Conservation (phyloP, 768 basidiomycete genomes). For the Hysterangium stoloniferum region DNA sequence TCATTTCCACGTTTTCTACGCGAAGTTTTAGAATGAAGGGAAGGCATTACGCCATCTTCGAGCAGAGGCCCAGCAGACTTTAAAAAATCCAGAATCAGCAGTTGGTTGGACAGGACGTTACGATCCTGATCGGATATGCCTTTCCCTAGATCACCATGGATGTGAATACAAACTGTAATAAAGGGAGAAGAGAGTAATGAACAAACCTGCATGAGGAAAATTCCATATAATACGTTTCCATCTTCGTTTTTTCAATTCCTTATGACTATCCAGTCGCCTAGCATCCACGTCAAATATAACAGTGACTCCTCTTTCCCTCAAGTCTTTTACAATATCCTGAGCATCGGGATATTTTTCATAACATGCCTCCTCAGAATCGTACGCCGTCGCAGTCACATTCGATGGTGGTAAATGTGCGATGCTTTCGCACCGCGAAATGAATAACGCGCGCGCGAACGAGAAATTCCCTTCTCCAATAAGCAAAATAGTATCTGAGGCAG, state of each 20-base stretch:
- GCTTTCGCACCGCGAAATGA: conserved; percentile 36
- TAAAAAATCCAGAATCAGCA: conserved; percentile 74
- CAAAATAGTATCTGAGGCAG: conserved; percentile 4
- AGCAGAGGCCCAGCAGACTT: conserved; percentile 62
- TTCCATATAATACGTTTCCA: conserved; percentile 90
- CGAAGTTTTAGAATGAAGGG: conserved; percentile 18
- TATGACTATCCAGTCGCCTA: conserved; percentile 56
- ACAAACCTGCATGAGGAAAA: conserved; percentile 89
- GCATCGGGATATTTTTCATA: conserved; percentile 79
- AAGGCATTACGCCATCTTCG: conserved; percentile 46
- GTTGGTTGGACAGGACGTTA: conserved; percentile 86
- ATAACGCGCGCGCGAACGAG: conserved; percentile 76
- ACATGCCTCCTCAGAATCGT: conserved; percentile 71
- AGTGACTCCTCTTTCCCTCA: conserved; percentile 53
- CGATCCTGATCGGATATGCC: conserved; percentile 91
- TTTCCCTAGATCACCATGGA: conserved; percentile 42
- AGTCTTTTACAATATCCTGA: conserved; percentile 41
- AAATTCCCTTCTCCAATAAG: conserved; percentile 92
- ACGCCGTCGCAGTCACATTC: conserved; percentile 81
- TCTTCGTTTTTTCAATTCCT: conserved; percentile 47
- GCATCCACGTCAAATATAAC: conserved; percentile 83
- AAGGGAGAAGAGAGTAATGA: neutral
- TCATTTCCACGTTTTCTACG: conserved; percentile 36
- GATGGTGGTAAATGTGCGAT: conserved; percentile 47
- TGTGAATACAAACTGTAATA: conserved; percentile 3